A percentile compares a stretch with the other conserved stretches of the same genome.
phyloP scores from a whole-genome alignment of 1,284 basidiomycete species.

The Tylopilus sp. region DNA sequence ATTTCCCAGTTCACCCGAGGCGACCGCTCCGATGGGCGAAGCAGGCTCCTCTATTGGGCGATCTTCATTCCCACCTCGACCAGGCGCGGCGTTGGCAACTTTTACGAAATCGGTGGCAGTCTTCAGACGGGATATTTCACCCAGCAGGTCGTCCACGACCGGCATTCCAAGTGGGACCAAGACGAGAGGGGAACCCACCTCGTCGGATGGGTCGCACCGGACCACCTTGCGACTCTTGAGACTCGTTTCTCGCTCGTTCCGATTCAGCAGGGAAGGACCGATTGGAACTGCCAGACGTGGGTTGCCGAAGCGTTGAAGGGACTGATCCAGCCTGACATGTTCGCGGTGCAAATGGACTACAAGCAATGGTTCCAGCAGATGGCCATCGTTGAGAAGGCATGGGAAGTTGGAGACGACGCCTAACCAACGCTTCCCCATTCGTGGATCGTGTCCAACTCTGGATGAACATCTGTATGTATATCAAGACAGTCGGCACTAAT shows the following conservation, averaged over 20 bases:
- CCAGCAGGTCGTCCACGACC: constrained; percentile 9
- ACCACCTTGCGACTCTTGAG: constrained; percentile 1
- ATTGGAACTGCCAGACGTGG: constrained; percentile 25
- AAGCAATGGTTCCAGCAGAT: constrained; percentile 13
- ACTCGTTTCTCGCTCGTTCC: constrained; percentile 4
- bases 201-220: constrained; percentile 9
- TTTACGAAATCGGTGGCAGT: constrained; percentile 18
- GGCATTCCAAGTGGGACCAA: constrained; percentile 8
- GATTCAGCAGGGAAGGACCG: constrained; percentile 5
- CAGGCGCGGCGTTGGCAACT: constrained; percentile 22
- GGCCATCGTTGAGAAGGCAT: constrained; percentile 14
- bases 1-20: constrained; percentile 17
- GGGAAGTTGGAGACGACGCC: constrained; percentile 16
- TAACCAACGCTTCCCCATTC: neutral
- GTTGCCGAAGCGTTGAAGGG: constrained; percentile 12
- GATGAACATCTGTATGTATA: neutral
- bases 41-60: constrained; percentile 20
- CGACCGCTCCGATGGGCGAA: neutral
- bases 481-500: neutral
- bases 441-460: neutral
- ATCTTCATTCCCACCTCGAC: constrained; percentile 25
- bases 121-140: constrained; percentile 15
- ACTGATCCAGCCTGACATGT: constrained; percentile 9
- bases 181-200: constrained; percentile 11
- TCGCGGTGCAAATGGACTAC: constrained; percentile 13